phyloP scores from a whole-genome alignment of 2,329 filamentous ascomycete species.

The Mollisia scopiformis region DNA sequence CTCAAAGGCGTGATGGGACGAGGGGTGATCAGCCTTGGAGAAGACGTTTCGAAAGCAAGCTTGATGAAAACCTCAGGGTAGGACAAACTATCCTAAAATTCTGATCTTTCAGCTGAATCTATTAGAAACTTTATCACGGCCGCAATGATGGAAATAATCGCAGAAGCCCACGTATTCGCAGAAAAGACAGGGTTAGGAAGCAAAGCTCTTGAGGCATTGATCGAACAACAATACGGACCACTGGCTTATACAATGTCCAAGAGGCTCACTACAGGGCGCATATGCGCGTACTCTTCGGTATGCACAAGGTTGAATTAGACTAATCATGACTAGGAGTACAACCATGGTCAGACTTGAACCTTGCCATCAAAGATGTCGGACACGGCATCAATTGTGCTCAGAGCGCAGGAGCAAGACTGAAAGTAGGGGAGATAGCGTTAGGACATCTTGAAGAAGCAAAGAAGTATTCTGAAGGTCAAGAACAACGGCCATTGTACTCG shows the following conservation, averaged over 20 bases:
- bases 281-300: slow-evolving; percentile 43
- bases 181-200: slow-evolving; percentile 47
- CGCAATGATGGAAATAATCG: slow-evolving; percentile 47
- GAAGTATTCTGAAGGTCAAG: slow-evolving; percentile 37
- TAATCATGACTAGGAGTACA: slow-evolving; percentile 25
- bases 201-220: slow-evolving; percentile 44
- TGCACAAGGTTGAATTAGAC: neutral
- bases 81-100: neutral
- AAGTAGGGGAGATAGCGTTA: slow-evolving; percentile 47
- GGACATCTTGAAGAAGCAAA: slow-evolving; percentile 47
- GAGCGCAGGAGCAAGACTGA: slow-evolving; percentile 42
- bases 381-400: slow-evolving; percentile 50
- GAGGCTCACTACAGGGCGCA: slow-evolving; percentile 45
- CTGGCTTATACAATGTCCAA: slow-evolving; percentile 45
- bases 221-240: slow-evolving; percentile 44
- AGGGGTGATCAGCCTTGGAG: slow-evolving; percentile 44
- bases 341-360: slow-evolving; percentile 51
- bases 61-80: slow-evolving; percentile 46
- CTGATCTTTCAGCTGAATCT: neutral
- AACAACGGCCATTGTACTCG: slow-evolving; percentile 47
- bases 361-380: slow-evolving; percentile 56
- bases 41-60: slow-evolving; percentile 44
- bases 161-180: slow-evolving; percentile 48
- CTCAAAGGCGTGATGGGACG: slow-evolving; percentile 47
- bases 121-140: slow-evolving; percentile 41